Conservation (phyloP, 805 yeast species). For the Yarrowia sp. region DNA sequence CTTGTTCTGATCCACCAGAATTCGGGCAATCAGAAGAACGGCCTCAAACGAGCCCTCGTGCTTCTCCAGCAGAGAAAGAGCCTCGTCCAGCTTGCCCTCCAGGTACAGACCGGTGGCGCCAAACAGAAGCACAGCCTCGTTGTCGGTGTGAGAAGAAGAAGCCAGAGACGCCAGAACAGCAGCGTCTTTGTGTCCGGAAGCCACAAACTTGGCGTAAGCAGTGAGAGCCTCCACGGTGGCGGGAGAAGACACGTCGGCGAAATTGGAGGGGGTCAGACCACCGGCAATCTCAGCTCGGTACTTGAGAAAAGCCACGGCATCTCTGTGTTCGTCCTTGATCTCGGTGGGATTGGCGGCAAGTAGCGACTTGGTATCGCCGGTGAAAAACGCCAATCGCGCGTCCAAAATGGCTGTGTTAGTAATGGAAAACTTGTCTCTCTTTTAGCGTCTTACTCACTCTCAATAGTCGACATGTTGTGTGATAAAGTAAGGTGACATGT, state of each 20-base stretch:
- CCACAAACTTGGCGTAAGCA: conserved; percentile 46
- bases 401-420: conserved; percentile 31
- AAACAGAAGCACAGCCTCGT: conserved; percentile 51
- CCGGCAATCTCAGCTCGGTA: conserved; percentile 53
- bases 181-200: conserved; percentile 44
- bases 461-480: conserved; percentile 28
- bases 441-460: conserved; percentile 15
- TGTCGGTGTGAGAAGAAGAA: conserved; percentile 44
- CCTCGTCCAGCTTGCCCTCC: conserved; percentile 54
- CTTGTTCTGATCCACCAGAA: conserved; percentile 54
- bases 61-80: conserved; percentile 52
- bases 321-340: conserved; percentile 42
- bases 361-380: conserved; percentile 52
- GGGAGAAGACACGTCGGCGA: conserved; percentile 43
- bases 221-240: conserved; percentile 42
- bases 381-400: conserved; percentile 49
- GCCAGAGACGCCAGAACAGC: conserved; percentile 40
- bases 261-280: conserved; percentile 44
- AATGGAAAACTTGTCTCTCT: too few relatives aligned
- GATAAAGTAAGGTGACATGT: neutral
- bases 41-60: conserved; percentile 53
- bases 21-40: conserved; percentile 50
- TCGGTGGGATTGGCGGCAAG: conserved; percentile 44
- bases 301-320: conserved; percentile 49
- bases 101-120: conserved; percentile 55